These are phyloP conservation scores for Diplodia intermedia DNA, from an alignment of 2,329 filamentous ascomycete species.

Conservation along the genomic window DNA sequence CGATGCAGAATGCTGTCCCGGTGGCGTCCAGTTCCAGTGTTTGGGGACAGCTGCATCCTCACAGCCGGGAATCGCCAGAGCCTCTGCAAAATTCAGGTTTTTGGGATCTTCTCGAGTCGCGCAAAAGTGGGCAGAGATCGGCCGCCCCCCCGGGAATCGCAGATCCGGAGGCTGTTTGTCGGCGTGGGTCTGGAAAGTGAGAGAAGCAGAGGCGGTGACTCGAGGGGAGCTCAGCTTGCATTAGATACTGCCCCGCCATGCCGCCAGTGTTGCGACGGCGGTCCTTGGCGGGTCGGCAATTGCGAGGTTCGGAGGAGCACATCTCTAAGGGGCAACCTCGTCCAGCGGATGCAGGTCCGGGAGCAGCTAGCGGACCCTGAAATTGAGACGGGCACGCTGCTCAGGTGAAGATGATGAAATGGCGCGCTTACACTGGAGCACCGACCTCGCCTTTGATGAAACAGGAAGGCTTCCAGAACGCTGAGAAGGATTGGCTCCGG, in stretches of 20 bases:
- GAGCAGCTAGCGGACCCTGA: neutral
- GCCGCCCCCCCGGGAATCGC: slow-evolving; percentile 1
- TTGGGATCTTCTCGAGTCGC: slow-evolving; percentile 13
- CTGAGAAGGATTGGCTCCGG: slow-evolving; percentile 14
- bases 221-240: neutral
- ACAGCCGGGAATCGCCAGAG: neutral
- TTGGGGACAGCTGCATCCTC: neutral
- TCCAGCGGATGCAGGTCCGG: slow-evolving; percentile 12
- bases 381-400: neutral
- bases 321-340: slow-evolving; percentile 1
- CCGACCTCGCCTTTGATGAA: slow-evolving; percentile 11
- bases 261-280: neutral
- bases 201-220: slow-evolving; percentile 11
- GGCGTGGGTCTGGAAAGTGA: slow-evolving; percentile 1
- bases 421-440: neutral
- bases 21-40: slow-evolving; percentile 21
- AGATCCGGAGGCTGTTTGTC: slow-evolving; percentile 23
- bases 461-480: slow-evolving; percentile 8
- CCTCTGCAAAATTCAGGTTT: slow-evolving; percentile 23
- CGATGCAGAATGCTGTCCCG: slow-evolving; percentile 10
- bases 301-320: neutral
- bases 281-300: slow-evolving; percentile 4
- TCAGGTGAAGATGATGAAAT: slow-evolving; percentile 23
- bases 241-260: slow-evolving; percentile 4
- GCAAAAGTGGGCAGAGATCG: slow-evolving; percentile 10